Evolutionary conservation across 192 early-diverging fungal genomes (phyloP).

Genomic region (Rhizophagus prolifer): DNA sequence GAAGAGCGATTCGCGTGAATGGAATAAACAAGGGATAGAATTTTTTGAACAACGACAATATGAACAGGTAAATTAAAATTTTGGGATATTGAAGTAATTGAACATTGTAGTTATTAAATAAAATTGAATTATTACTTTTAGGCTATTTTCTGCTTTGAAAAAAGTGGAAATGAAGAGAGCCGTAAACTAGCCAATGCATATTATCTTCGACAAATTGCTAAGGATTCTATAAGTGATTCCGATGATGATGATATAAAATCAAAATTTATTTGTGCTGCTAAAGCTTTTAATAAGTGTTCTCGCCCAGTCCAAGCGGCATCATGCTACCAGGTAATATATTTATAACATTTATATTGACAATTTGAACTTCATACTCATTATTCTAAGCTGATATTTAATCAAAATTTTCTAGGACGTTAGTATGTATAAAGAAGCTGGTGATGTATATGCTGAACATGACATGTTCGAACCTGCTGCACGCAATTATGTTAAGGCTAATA

Average conservation of each 20-base stretch:
- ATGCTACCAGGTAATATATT: constrained; percentile 11
- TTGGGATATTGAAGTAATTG: not conserved
- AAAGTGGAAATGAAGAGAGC: not conserved
- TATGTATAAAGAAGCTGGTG: constrained; percentile 17
- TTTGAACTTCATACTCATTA: too few relatives aligned
- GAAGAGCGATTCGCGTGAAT: not conserved
- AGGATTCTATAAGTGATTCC: constrained; percentile 9
- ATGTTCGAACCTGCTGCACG: constrained; percentile 14
- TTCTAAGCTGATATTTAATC: not conserved
- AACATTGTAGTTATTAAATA: not conserved
- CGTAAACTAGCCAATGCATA: constrained; percentile 16
- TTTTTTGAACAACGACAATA: constrained; percentile 16
- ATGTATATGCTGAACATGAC: not conserved
- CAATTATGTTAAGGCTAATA: not conserved
- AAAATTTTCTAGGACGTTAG: not conserved
- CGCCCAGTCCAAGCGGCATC: not conserved
- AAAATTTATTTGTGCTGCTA: constrained; percentile 1
- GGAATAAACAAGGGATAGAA: constrained; percentile 9
- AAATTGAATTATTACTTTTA: not conserved
- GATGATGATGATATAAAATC: not conserved
- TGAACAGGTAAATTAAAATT: constrained; percentile 10
- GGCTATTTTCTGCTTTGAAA: constrained; percentile 25
- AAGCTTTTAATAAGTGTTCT: constrained; percentile 1
- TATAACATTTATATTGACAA: not conserved
- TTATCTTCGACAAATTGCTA: constrained; percentile 13